These are phyloP conservation scores for Gloeophyllum trabeum DNA, from an alignment of 768 basidiomycete species.

Conservation along the genomic window DNA sequence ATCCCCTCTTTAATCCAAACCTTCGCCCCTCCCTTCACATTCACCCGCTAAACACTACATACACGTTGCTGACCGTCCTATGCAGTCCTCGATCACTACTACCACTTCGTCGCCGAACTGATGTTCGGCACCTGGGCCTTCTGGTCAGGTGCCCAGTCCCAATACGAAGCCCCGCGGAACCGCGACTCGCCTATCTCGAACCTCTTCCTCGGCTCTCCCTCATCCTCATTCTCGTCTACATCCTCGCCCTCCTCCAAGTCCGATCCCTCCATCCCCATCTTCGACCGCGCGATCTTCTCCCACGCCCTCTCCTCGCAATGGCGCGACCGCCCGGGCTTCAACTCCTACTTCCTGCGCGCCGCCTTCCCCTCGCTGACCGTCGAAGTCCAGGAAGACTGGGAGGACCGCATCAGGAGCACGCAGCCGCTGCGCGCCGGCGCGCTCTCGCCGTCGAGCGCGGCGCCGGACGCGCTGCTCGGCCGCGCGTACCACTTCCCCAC, in stretches of 20 bases:
- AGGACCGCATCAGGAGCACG: conserved; percentile 37
- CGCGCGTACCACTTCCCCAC: conserved; percentile 63
- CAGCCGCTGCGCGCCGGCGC: conserved; percentile 10
- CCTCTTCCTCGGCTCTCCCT: background rate
- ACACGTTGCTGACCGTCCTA: conserved; percentile 24
- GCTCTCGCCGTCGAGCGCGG: no score
- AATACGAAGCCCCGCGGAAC: conserved; percentile 8
- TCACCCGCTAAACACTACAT: background rate
- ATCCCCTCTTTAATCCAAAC: background rate
- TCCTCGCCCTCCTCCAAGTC: conserved; percentile 9
- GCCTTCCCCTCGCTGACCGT: conserved; percentile 62
- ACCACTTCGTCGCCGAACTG: conserved; percentile 80
- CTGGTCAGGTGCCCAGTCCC: conserved; percentile 41
- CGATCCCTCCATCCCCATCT: conserved; percentile 14
- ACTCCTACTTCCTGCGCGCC: conserved; percentile 63
- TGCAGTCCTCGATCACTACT: conserved; percentile 68
- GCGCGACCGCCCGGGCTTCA: conserved; percentile 74
- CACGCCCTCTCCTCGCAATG: conserved; percentile 47
- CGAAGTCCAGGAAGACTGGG: conserved; percentile 64
- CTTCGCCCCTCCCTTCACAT: background rate
- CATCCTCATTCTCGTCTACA: conserved; percentile 1
- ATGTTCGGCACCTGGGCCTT: conserved; percentile 68
- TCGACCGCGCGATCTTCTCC: conserved; percentile 64
- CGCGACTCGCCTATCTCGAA: no score
- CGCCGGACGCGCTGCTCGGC: conserved; percentile 5